These are phyloP conservation scores for Claviceps pazoutovae DNA, from an alignment of 2,329 filamentous ascomycete genomes.

Conservation along the genomic window DNA sequence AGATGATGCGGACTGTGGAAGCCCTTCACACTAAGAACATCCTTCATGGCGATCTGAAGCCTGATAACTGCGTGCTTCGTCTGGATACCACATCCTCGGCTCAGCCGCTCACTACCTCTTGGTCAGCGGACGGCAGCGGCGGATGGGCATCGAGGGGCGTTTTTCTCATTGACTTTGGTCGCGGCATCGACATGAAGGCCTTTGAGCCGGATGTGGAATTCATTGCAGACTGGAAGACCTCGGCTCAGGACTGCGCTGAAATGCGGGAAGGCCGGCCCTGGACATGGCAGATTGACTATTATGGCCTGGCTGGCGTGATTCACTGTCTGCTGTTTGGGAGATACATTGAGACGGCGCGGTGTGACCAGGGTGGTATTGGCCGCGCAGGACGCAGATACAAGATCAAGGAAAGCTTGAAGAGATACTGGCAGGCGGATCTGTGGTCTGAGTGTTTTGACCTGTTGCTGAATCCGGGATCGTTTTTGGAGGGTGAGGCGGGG, in stretches of 20 bases:
- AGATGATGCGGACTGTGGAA: constrained; percentile 82
- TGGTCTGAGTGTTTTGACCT: constrained; percentile 77
- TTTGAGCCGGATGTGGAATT: constrained; percentile 66
- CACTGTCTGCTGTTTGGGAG: constrained; percentile 86
- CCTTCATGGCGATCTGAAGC: constrained; percentile 87
- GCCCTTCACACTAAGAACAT: constrained; percentile 66
- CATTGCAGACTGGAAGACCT: constrained; percentile 89
- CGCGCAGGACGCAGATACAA: constrained; percentile 55
- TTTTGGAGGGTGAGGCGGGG: constrained; percentile 47
- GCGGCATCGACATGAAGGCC: constrained; percentile 81
- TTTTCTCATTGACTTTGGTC: constrained; percentile 84
- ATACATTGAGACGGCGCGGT: constrained; percentile 71
- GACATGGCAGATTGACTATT: constrained; percentile 97
- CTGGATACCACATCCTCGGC: constrained; percentile 41
- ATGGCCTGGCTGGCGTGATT: constrained; percentile 77
- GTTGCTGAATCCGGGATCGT: constrained; percentile 65
- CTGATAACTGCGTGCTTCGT: constrained; percentile 86
- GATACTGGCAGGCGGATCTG: constrained; percentile 93
- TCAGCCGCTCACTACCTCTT: constrained; percentile 43
- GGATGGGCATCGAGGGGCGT: constrained; percentile 76
- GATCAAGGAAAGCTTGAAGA: constrained; percentile 70
- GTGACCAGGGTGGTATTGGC: constrained; percentile 40
- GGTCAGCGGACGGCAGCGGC: constrained; percentile 56
- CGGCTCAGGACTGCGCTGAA: constrained; percentile 79
- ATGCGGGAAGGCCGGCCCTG: constrained; percentile 88